Conservation (phyloP, 1,284 basidiomycete species). For the Golubevia sp. region DNA sequence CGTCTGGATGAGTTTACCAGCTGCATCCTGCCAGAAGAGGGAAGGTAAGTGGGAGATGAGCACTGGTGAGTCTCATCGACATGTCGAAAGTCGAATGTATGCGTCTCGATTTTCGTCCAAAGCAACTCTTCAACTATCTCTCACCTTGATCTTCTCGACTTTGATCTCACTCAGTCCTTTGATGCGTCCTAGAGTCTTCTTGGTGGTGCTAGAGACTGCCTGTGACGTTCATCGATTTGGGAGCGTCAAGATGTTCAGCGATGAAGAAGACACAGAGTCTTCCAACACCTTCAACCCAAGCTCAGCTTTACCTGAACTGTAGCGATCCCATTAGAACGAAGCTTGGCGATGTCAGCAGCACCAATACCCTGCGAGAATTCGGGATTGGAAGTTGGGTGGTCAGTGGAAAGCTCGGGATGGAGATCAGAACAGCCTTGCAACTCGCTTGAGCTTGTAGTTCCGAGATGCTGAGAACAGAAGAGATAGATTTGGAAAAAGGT, state of each 20-base stretch:
- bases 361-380: slow-evolving; percentile 1
- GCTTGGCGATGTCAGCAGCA: slow-evolving; percentile 7
- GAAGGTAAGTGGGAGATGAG: not conserved
- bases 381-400: not conserved
- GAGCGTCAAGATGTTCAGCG: not conserved
- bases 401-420: not conserved
- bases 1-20: not conserved
- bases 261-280: not conserved
- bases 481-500: too few species aligned
- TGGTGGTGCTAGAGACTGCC: not conserved
- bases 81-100: not conserved
- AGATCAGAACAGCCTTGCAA: not conserved
- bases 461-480: too few species aligned
- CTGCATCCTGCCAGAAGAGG: not conserved
- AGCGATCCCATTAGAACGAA: not conserved
- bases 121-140: not conserved
- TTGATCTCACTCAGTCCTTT: slow-evolving; percentile 7
- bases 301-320: not conserved
- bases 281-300: not conserved
- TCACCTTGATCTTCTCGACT: slow-evolving; percentile 7
- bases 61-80: too few species aligned
- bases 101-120: not conserved
- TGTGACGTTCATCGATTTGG: not conserved
- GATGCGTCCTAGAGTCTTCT: not conserved
- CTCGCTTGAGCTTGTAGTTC: not conserved